Evolutionary conservation across 23 red algal species (phyloP), one percentile per base, ranked within the genome.

Genomic region (Gracilaria gracilis): DNA sequence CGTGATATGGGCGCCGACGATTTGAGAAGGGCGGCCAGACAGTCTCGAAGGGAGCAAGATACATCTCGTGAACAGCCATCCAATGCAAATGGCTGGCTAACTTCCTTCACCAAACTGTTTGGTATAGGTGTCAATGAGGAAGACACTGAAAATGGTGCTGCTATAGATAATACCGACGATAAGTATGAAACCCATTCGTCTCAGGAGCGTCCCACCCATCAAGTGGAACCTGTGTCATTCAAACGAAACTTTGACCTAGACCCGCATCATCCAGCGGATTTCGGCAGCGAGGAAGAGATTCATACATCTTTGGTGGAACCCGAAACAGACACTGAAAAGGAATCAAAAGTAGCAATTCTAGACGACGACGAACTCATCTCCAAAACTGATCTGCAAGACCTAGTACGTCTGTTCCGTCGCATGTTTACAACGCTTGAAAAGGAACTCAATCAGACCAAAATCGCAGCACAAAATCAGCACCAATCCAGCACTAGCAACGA

Each of bases 101-200:
- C 1, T 51, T 77, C 72, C 38, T 50, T 77, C 27, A 15, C 72
- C 1, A 77, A 50, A 35, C 38, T 77, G 72, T 51, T 77, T 77
- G 72, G 72, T 31, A 50, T 77, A 16, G 72, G 40, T 77, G 46
- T 77, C 72, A 77, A 46, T 77, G 72, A 77, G 8, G 40, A 49
- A 17, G 42, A 46, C 9, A 31, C 17, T 9, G 72, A 27, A 1
- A 77, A 77, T 24, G 40, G 13, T 15, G 50, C 23, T 13, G 39
- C 13, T 14, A 20, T 7, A 49, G 40, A 77, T 7, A 6, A 13
- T 40, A 11, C 7, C 4, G n/a, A 75, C 36, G 36, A 46, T 37
- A 77, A 31, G 17, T 25, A 24, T 20, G 40, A 46, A 46, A 25
- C 72, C 7, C 40, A 48, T 28, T 1, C 42, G 1, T 27, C 40